Evolutionary conservation across 306 rosid genomes (phyloP), one percentile per base, ranked within the genome.

Genomic region (Acacia crassicarpa): DNA sequence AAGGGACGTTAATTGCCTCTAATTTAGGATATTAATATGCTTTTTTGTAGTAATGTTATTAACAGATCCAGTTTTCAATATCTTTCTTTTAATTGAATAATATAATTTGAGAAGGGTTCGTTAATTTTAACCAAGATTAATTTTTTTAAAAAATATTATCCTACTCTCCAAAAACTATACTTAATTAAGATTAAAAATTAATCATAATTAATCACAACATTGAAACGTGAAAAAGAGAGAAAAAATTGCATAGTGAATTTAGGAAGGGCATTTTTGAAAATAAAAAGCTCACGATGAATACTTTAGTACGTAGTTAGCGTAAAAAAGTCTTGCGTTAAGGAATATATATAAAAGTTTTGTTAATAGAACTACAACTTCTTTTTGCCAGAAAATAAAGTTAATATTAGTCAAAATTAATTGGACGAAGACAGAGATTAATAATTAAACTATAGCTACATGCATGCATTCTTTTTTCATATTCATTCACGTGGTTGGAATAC

Each of bases 321-420:
- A 10, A 2, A 45, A 45, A 11, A 3, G 51, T 12, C 51, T 45
- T 43, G 2, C 11, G 12, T 43, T 43, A 43, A 43, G 16, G 49
- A 10, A 45, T 12, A 45, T 12, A 45, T 17, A 53, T 53, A 6
- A 53, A 53, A n/a, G 23, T 1, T 53, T 16, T 6, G 23, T 53
- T 5, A 53, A 53, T 53, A 19, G 23, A 19, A 7, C 2, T 53
- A 19, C 15, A 16, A 51, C 4, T 32, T 51, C 16, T 51, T 45
- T 45, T 51, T 51, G 4, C 56, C 56, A 51, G 30, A 20, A 59
- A 22, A 59, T 59, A 59, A 32, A 23, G 25, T 23, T 61, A 22
- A 61, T 12, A 2, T n/a, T 13, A 9, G 76, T 72, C 76, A 45
- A 72, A 54, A 46, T 72, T 72, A 72, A 72, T 45, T 72, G 59